phyloP scores from a whole-genome alignment of 2,329 filamentous ascomycete species.

The Kalmusia sp. region DNA sequence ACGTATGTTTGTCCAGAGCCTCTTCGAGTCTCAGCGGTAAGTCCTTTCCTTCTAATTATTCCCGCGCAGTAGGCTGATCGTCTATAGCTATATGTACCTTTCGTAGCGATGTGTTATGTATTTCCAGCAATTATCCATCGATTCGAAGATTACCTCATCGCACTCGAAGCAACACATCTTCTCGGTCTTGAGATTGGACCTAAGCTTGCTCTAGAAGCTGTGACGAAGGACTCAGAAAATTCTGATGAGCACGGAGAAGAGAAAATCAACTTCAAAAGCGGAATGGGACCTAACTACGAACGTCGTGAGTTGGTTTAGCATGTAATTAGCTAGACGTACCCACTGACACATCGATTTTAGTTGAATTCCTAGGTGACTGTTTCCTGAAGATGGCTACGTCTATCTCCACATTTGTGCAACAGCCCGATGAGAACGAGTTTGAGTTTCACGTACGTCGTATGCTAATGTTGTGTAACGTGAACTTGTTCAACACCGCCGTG shows the following conservation, averaged over 20 bases:
- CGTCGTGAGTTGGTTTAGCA: neutral
- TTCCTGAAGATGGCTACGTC: constrained; percentile 97
- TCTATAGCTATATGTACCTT: constrained; percentile 67
- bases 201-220: constrained; percentile 79
- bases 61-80: constrained; percentile 19
- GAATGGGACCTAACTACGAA: constrained; percentile 88
- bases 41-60: constrained; percentile 39
- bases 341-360: neutral
- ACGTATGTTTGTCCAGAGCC: constrained; percentile 81
- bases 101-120: constrained; percentile 76
- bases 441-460: constrained; percentile 91
- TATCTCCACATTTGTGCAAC: constrained; percentile 79
- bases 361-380: constrained; percentile 88
- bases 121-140: constrained; percentile 87
- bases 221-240: constrained; percentile 92
- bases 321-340: neutral
- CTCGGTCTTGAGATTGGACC: constrained; percentile 71
- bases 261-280: constrained; percentile 76
- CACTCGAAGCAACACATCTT: constrained; percentile 73
- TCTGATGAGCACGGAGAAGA: constrained; percentile 73
- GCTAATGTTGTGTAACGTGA: constrained; percentile 89
- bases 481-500: constrained; percentile 77
- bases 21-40: constrained; percentile 76
- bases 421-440: constrained; percentile 81
- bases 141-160: constrained; percentile 81